Evolutionary conservation across 176 grass and related monocot genomes (phyloP).

Genomic region (Oropetium thomaeum): DNA sequence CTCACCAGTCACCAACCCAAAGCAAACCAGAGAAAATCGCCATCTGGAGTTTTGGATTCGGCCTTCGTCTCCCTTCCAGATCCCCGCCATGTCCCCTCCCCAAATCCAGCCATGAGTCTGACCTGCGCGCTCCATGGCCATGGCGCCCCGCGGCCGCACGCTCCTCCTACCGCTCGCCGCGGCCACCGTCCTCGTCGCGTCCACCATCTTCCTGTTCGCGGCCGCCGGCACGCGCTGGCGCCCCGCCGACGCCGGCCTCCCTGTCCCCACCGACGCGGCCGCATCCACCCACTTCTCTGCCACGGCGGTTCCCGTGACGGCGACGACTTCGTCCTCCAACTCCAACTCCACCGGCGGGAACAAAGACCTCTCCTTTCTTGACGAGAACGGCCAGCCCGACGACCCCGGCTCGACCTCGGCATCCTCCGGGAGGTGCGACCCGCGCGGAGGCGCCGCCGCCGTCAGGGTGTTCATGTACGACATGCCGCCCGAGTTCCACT

Average conservation of each 20-base stretch:
- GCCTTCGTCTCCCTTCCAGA: not conserved
- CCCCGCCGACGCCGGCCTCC: conserved; percentile 44
- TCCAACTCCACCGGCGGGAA: not conserved
- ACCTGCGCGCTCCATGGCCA: not conserved
- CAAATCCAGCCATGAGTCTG: conserved; percentile 28
- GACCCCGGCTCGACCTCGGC: conserved; percentile 16
- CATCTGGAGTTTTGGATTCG: not conserved
- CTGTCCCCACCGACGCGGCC: conserved; percentile 12
- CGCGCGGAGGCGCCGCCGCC: conserved; percentile 26
- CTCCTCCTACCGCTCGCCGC: conserved; percentile 46
- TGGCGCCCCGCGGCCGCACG: conserved; percentile 33
- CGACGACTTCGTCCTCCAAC: not conserved
- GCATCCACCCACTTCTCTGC: not conserved
- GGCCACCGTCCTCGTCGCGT: conserved; percentile 48
- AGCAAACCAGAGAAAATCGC: not conserved
- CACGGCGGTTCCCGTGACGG: not conserved
- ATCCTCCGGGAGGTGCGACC: conserved; percentile 36
- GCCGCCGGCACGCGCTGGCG: conserved; percentile 40
- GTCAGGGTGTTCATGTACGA: conserved; percentile 91
- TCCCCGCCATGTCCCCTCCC: conserved; percentile 23
- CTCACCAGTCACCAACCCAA: too few relatives aligned
- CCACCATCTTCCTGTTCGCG: conserved; percentile 59
- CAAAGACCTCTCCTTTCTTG: conserved; percentile 38
- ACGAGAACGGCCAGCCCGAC: conserved; percentile 41
- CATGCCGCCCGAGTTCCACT: conserved; percentile 83